phyloP scores from a whole-genome alignment of 139 green algal genomes.

The Volvox reticuliferus region DNA sequence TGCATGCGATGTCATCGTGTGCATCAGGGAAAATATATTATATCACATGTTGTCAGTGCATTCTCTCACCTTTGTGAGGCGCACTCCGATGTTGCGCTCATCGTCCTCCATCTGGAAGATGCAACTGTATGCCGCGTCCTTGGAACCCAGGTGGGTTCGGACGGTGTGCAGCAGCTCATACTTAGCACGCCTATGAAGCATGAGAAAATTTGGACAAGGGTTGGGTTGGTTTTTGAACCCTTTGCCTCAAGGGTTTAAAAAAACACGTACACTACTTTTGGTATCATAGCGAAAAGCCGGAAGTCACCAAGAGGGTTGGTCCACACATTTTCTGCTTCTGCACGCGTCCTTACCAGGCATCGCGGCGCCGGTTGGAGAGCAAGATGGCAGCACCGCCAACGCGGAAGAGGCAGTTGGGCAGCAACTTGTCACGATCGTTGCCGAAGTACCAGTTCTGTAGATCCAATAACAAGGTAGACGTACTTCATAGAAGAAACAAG shows the following conservation, averaged over 20 bases:
- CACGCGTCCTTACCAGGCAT: constrained; percentile 67
- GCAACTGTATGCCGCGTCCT: constrained; percentile 92
- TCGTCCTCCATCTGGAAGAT: constrained; percentile 87
- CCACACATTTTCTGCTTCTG: too few relatives aligned
- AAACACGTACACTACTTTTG: too few relatives aligned
- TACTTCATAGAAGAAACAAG: background rate
- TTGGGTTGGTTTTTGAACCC: too few relatives aligned
- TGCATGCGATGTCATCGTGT: too few relatives aligned
- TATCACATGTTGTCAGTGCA: too few relatives aligned
- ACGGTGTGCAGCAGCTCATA: constrained; percentile 88
- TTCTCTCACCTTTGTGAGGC: constrained; percentile 67
- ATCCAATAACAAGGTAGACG: background rate
- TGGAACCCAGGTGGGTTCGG: constrained; percentile 93
- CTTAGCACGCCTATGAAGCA: constrained; percentile 66
- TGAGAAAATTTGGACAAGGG: background rate
- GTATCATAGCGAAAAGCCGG: too few relatives aligned
- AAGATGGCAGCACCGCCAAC: constrained; percentile 94
- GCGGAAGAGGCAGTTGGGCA: constrained; percentile 98
- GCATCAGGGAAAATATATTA: too few relatives aligned
- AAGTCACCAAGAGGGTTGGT: too few relatives aligned
- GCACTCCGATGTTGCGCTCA: constrained; percentile 77
- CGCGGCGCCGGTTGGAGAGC: constrained; percentile 87
- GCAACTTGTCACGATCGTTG: constrained; percentile 92
- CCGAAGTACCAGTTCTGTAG: constrained; percentile 91
- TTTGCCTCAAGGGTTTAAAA: too few relatives aligned